A percentile compares a stretch with the other conserved stretches of the same genome.
Evolutionary conservation across 176 grass and related monocot genomes (phyloP).

Genomic region (Pharus latifolius): DNA sequence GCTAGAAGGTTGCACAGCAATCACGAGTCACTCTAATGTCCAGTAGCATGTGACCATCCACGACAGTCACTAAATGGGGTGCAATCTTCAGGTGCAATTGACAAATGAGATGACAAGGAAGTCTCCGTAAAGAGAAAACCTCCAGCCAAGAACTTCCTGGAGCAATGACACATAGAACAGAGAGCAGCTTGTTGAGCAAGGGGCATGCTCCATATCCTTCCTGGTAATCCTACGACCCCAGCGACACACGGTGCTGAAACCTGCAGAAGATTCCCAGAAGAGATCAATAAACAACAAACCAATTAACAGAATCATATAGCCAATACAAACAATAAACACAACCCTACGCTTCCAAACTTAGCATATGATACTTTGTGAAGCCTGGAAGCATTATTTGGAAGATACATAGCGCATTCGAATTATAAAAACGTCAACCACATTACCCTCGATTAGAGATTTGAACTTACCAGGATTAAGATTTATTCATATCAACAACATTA

Average conservation of each 20-base stretch:
- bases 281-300: background rate
- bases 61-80: constrained; percentile 2
- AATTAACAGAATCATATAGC: background rate
- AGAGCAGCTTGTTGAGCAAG: constrained; percentile 53
- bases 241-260: constrained; percentile 16
- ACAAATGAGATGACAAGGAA: constrained; percentile 74
- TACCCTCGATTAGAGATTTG: too few species aligned
- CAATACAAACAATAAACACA: background rate
- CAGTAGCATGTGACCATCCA: constrained; percentile 49
- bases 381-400: background rate
- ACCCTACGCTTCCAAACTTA: background rate
- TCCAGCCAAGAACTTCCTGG: constrained; percentile 93
- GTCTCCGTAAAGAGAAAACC: constrained; percentile 80
- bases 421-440: too few species aligned
- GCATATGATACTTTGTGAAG: background rate
- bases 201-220: constrained; percentile 82
- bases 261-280: constrained; percentile 21
- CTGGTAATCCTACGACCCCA: constrained; percentile 33
- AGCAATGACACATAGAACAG: constrained; percentile 56
- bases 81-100: constrained; percentile 75
- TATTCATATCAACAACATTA: background rate
- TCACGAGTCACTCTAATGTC: constrained; percentile 46
- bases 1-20: constrained; percentile 31
- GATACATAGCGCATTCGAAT: too few species aligned
- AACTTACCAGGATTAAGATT: background rate